Percentiles rank a stretch among this genome's conserved stretches.
These are phyloP conservation scores for Dryas octopetala DNA, from an alignment of 306 rosid genomes.

Conservation along the genomic window DNA sequence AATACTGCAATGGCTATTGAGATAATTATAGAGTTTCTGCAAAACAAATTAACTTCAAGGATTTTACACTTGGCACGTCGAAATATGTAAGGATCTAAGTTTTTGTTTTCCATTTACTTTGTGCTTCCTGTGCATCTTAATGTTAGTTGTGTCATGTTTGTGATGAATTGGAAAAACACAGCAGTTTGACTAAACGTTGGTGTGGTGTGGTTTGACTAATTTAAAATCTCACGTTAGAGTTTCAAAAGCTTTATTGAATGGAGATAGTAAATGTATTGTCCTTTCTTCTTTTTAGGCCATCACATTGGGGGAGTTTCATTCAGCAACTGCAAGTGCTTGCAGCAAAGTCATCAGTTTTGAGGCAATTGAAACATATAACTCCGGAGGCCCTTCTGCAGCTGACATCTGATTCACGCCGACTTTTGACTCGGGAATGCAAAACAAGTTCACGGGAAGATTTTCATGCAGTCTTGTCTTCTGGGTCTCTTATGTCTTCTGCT, in stretches of 20 bases:
- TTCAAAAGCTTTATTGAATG: background rate
- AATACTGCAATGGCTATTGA: conserved; percentile 71
- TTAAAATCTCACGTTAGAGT: conserved; percentile 2
- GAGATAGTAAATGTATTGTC: background rate
- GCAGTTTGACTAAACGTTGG: background rate
- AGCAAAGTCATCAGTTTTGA: conserved; percentile 64
- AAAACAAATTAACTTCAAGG: conserved; percentile 64
- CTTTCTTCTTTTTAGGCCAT: conserved; percentile 54
- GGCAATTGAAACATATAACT: conserved; percentile 53
- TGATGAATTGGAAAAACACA: conserved; percentile 26
- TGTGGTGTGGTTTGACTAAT: conserved; percentile 4
- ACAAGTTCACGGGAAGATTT: conserved; percentile 45
- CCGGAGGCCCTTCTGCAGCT: conserved; percentile 57
- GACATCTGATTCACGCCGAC: conserved; percentile 44
- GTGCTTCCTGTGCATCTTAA: conserved; percentile 13
- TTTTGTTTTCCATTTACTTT: conserved; percentile 20
- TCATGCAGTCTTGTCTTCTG: conserved; percentile 52
- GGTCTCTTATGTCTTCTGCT: conserved; percentile 48
- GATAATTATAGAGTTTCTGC: conserved; percentile 65
- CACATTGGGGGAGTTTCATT: conserved; percentile 66
- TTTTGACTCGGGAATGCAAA: conserved; percentile 48
- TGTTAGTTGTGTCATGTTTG: conserved; percentile 4
- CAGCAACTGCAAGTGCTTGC: conserved; percentile 59
- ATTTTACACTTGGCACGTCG: conserved; percentile 65
- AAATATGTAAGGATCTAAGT: conserved; percentile 65